phyloP scores from a whole-genome alignment of 2,329 filamentous ascomycete genomes.

The Talaromyces islandicus region DNA sequence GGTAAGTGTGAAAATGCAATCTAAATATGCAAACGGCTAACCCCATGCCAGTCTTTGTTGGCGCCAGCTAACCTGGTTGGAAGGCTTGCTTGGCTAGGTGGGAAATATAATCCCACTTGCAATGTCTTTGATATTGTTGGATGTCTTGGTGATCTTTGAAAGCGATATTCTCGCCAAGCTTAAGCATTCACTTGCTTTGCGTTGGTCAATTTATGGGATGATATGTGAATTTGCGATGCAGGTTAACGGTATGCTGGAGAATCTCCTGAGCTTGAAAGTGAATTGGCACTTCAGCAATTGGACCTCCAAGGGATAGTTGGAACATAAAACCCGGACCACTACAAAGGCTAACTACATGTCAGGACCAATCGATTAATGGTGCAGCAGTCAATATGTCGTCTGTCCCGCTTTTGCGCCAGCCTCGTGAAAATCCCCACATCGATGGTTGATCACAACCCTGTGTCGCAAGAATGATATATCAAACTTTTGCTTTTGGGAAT shows the following conservation, averaged over 20 bases:
- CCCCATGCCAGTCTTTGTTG: background rate
- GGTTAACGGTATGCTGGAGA: background rate
- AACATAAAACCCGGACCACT: background rate
- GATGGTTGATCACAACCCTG: background rate
- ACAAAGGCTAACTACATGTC: background rate
- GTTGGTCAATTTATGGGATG: background rate
- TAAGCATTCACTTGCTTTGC: background rate
- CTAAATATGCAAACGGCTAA: background rate
- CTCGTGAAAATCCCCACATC: background rate
- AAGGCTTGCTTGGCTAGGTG: background rate
- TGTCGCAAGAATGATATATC: background rate
- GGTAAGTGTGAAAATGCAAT: background rate
- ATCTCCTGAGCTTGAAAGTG: background rate
- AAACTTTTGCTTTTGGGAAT: background rate
- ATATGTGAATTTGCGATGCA: background rate
- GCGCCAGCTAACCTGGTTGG: background rate
- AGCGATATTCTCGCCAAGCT: background rate
- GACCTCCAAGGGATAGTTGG: background rate
- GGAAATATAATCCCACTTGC: background rate
- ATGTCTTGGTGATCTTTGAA: background rate
- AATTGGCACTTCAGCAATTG: background rate
- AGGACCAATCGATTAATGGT: background rate
- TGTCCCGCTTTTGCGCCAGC: background rate
- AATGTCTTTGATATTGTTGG: background rate
- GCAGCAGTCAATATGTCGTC: background rate